phyloP scores from a whole-genome alignment of 2,329 filamentous ascomycete genomes.

The Botrytis sinoallii region DNA sequence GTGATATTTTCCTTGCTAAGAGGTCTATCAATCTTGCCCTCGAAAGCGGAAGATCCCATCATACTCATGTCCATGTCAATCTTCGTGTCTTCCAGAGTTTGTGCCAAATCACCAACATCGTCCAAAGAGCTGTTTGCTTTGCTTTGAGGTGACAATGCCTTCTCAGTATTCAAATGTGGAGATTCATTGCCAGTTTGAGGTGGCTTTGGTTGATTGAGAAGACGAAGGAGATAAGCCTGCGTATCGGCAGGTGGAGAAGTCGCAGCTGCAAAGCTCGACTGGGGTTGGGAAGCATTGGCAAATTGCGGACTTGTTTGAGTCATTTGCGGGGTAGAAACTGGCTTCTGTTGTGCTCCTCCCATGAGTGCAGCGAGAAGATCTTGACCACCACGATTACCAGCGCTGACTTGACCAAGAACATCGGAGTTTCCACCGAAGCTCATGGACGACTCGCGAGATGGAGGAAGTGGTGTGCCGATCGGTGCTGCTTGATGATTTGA shows the following conservation, averaged over 20 bases:
- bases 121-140: constrained; percentile 38
- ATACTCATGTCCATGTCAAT: constrained; percentile 40
- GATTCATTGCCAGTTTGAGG: constrained; percentile 49
- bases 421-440: constrained; percentile 28
- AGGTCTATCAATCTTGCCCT: constrained; percentile 20
- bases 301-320: constrained; percentile 26
- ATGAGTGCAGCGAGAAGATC: constrained; percentile 38
- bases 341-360: constrained; percentile 30
- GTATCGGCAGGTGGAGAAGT: constrained; percentile 63
- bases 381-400: constrained; percentile 25
- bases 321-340: constrained; percentile 26
- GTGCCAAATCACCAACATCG: constrained; percentile 40
- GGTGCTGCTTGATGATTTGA: constrained; percentile 28
- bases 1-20: constrained; percentile 30
- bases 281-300: constrained; percentile 29
- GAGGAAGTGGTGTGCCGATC: constrained; percentile 35
- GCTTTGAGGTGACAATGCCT: constrained; percentile 40
- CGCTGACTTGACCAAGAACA: constrained; percentile 24
- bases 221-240: constrained; percentile 79
- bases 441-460: constrained; percentile 32
- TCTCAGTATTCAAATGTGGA: constrained; percentile 30
- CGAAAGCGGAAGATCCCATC: constrained; percentile 28
- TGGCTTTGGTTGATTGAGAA: constrained; percentile 77
- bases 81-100: constrained; percentile 44
- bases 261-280: constrained; percentile 41